Evolutionary conservation across 2,329 filamentous ascomycete genomes (phyloP), one percentile per base, ranked within the genome.

Genomic region (Cordyceps tenuipes): DNA sequence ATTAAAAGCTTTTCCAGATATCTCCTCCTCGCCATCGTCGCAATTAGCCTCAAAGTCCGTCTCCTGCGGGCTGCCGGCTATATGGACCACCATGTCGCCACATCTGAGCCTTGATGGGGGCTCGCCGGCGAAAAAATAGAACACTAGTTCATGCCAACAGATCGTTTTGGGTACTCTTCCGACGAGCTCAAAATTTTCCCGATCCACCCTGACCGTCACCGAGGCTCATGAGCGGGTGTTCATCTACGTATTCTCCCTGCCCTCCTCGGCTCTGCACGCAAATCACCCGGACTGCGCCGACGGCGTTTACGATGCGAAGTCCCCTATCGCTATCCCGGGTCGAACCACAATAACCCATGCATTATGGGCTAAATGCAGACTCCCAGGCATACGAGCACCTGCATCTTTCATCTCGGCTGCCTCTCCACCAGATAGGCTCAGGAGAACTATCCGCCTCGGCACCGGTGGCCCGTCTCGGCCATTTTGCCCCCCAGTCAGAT

Each of bases 101-200:
- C 46, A 50, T 43, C 34, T 46, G 19, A 31, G 57, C 41, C 39
- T 52, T 10, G 41, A 51, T 41, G 46, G 57, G 57, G 57, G 49
- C 43, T 43, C 15, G 10, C 46, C 19, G 29, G 52, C 39, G 39
- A 23, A 52, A 58, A 59, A 52, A 36, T 51, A 59, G 56, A 52
- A 51, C 56, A 59, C 48, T 59, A 59, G 49, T 44, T 52, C 48
- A 46, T 39, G 49, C n/a, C 43, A 47, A 9, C 57, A 52, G 49
- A 59, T 59, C 57, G 23, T 53, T 59, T 59, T 59, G 57, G 57
- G 31, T 53, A 53, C 50, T 47, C 49, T 59, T 59, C 57, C 57
- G 57, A 46, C 49, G 49, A 54, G 34, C 8, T 43, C 36, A 56
- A 56, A 36, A 50, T 51, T 60, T 56, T 60, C 26, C 2, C 46